phyloP scores from a whole-genome alignment of 2,329 filamentous ascomycete species.

The Metarhizium robertsii region DNA sequence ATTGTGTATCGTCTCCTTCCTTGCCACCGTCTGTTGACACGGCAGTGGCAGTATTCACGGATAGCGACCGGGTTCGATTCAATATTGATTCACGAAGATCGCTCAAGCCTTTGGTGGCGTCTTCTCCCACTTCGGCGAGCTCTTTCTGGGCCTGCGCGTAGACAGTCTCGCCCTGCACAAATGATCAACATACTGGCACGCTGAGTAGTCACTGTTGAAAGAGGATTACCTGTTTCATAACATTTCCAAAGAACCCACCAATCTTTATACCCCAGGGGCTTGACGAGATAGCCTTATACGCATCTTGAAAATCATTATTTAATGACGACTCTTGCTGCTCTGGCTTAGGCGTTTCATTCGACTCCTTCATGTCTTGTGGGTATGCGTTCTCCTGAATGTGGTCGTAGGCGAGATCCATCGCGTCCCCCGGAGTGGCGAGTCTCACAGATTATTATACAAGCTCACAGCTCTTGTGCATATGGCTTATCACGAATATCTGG shows the following conservation, averaged over 20 bases:
- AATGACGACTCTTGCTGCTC: slow-evolving; percentile 45
- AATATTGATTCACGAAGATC: slow-evolving; percentile 60
- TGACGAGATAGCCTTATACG: slow-evolving; percentile 84
- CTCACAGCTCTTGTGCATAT: neutral
- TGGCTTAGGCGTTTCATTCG: slow-evolving; percentile 29
- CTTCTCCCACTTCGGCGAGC: slow-evolving; percentile 66
- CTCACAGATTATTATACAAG: neutral
- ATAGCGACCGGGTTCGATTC: slow-evolving; percentile 64
- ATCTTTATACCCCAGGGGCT: slow-evolving; percentile 87
- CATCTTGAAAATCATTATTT: slow-evolving; percentile 85
- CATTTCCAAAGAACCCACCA: slow-evolving; percentile 79
- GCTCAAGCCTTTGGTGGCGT: slow-evolving; percentile 73
- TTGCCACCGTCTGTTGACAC: slow-evolving; percentile 16
- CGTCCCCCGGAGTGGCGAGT: neutral
- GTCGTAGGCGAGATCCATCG: slow-evolving; percentile 95
- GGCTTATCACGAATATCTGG: neutral
- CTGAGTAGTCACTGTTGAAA: neutral
- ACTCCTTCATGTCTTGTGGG: slow-evolving; percentile 44
- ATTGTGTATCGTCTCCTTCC: slow-evolving; percentile 27
- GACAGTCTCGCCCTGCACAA: slow-evolving; percentile 59
- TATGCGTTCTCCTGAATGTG: slow-evolving; percentile 83
- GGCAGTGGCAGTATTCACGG: slow-evolving; percentile 40
- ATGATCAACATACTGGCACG: slow-evolving; percentile 1
- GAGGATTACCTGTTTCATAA: slow-evolving; percentile 72
- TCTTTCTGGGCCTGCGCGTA: slow-evolving; percentile 85